These are phyloP conservation scores for Auricularia auricula-judae DNA, from an alignment of 768 basidiomycete genomes.

Conservation along the genomic window DNA sequence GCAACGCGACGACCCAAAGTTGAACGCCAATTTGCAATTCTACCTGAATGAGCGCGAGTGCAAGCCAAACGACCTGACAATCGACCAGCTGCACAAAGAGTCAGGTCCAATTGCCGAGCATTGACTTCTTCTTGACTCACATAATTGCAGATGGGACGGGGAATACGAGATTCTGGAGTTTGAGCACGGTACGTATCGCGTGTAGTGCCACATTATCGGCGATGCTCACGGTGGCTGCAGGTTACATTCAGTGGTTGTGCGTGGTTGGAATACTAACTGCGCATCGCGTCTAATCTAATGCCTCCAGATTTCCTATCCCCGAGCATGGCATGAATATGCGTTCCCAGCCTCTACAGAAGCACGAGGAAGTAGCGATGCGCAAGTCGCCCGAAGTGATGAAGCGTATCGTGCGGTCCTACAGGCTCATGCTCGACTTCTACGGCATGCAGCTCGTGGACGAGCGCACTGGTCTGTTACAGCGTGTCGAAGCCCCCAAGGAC, in stretches of 20 bases:
- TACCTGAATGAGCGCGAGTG: constrained; percentile 48
- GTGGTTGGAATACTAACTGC: constrained; percentile 15
- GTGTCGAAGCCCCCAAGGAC: constrained; percentile 36
- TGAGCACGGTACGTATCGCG: constrained; percentile 33
- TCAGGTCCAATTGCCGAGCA: constrained; percentile 17
- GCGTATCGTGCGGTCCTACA: constrained; percentile 50
- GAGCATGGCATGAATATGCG: constrained; percentile 63
- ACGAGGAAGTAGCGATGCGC: constrained; percentile 52
- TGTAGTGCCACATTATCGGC: too few relatives aligned
- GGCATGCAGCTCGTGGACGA: constrained; percentile 54
- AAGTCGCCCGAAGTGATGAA: constrained; percentile 33
- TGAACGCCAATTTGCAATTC: constrained; percentile 45
- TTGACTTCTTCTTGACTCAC: not conserved
- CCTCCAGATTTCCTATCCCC: constrained; percentile 56
- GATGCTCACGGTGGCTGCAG: too few relatives aligned
- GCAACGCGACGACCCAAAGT: constrained; percentile 25
- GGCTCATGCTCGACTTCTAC: constrained; percentile 71
- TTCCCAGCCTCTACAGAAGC: constrained; percentile 54
- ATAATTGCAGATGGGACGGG: constrained; percentile 43
- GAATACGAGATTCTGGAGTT: constrained; percentile 52
- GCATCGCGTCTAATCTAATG: not conserved
- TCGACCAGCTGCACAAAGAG: constrained; percentile 55
- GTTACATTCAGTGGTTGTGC: constrained; percentile 73
- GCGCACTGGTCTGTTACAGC: constrained; percentile 49
- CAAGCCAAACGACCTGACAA: constrained; percentile 46